phyloP scores from a whole-genome alignment of 441 rosid genomes.

The Gossypium armourianum region DNA sequence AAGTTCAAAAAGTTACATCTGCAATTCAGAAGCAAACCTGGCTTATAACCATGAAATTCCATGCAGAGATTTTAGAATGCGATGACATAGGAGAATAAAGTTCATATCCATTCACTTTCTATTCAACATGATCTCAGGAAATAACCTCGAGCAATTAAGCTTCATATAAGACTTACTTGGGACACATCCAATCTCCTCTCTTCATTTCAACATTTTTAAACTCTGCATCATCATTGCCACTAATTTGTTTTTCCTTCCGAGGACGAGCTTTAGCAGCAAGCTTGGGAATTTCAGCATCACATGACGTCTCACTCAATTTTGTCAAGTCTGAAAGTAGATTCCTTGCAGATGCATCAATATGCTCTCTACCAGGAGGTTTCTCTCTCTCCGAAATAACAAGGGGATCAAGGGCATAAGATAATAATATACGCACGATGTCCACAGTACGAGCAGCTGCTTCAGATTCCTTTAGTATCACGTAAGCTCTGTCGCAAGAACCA shows the following conservation, averaged over 20 bases:
- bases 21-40: conserved; percentile 21
- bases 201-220: conserved; percentile 45
- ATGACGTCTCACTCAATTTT: conserved; percentile 49
- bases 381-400: conserved; percentile 41
- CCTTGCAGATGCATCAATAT: conserved; percentile 47
- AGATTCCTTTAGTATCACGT: conserved; percentile 47
- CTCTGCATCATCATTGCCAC: conserved; percentile 15
- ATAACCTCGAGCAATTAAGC: conserved; percentile 6
- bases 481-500: conserved; percentile 79
- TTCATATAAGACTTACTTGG: conserved; percentile 42
- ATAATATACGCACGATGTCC: conserved; percentile 60
- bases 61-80: neutral
- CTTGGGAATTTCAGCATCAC: conserved; percentile 39
- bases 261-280: conserved; percentile 25
- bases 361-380: conserved; percentile 40
- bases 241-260: conserved; percentile 18
- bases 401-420: conserved; percentile 64
- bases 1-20: conserved; percentile 74
- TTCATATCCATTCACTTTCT: neutral
- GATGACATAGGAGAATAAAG: neutral
- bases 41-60: neutral
- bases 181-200: conserved; percentile 62
- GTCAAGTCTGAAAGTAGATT: conserved; percentile 62
- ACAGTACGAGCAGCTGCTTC: conserved; percentile 71
- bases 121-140: neutral